These are phyloP conservation scores for Tympanopsis confertula DNA, from an alignment of 2,329 filamentous ascomycete genomes.

Conservation along the genomic window DNA sequence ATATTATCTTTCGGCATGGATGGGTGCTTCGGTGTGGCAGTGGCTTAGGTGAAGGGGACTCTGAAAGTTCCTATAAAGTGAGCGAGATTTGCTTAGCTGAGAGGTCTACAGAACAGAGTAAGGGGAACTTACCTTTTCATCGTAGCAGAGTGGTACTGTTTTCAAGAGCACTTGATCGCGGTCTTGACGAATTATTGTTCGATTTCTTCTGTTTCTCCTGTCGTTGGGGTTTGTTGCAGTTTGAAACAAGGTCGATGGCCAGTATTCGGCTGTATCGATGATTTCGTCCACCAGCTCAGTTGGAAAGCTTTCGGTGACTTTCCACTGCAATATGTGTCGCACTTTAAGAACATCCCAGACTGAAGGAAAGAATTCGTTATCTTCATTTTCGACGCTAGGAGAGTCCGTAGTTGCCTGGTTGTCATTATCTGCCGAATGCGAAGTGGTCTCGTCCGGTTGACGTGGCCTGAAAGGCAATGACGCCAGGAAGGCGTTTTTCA, in stretches of 20 bases:
- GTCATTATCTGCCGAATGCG: too few relatives aligned
- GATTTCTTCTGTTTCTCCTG: neutral
- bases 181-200: conserved; percentile 15
- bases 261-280: conserved; percentile 19
- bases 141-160: conserved; percentile 21
- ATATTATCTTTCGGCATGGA: conserved; percentile 24
- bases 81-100: neutral
- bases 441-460: too few relatives aligned
- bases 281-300: conserved; percentile 24
- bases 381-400: too few relatives aligned
- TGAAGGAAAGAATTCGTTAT: conserved; percentile 12
- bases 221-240: conserved; percentile 8
- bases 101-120: neutral
- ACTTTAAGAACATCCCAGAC: conserved; percentile 18
- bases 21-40: conserved; percentile 19
- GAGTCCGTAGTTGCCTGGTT: too few relatives aligned
- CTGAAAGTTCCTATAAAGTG: conserved; percentile 2
- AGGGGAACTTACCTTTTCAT: conserved; percentile 5
- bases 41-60: conserved; percentile 7
- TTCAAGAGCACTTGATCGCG: conserved; percentile 18
- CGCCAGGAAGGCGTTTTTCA: too few relatives aligned
- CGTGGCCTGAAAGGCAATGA: too few relatives aligned
- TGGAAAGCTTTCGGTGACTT: conserved; percentile 12
- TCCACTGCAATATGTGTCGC: conserved; percentile 17
- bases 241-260: conserved; percentile 8